Percentiles rank a stretch among this genome's conserved stretches.
These are phyloP conservation scores for Pyricularia pennisetigena DNA, from an alignment of 2,329 filamentous ascomycete genomes.

Conservation along the genomic window DNA sequence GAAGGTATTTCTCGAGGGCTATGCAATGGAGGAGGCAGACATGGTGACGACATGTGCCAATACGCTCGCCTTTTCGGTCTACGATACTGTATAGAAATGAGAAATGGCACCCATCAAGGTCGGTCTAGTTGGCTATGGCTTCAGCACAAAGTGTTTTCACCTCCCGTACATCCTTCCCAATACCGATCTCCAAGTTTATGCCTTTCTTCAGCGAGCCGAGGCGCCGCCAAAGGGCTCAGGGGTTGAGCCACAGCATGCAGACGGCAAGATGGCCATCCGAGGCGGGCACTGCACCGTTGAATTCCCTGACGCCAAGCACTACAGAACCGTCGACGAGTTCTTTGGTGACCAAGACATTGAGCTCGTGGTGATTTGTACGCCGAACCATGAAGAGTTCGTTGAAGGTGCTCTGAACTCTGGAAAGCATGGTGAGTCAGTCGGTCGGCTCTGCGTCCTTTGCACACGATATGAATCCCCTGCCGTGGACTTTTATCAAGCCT, in stretches of 20 bases:
- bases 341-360: slow-evolving; percentile 48
- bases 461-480: background rate
- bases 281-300: slow-evolving; percentile 37
- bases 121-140: slow-evolving; percentile 39
- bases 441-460: background rate
- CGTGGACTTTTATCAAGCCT: background rate
- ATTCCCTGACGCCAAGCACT: slow-evolving; percentile 40
- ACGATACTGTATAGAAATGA: too few relatives aligned
- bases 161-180: slow-evolving; percentile 38
- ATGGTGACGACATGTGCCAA: background rate
- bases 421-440: slow-evolving; percentile 37
- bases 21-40: background rate
- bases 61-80: too few relatives aligned
- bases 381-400: slow-evolving; percentile 44
- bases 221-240: slow-evolving; percentile 13
- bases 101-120: slow-evolving; percentile 26
- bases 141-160: slow-evolving; percentile 36
- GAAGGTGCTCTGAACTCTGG: slow-evolving; percentile 46
- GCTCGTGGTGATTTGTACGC: slow-evolving; percentile 51
- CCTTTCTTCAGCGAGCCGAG: slow-evolving; percentile 35
- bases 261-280: background rate
- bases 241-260: background rate
- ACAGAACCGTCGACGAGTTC: slow-evolving; percentile 47
- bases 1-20: background rate
- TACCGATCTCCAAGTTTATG: slow-evolving; percentile 32